Evolutionary conservation across 1,139 yeast genomes (phyloP), one percentile per base, ranked within the genome.

Genomic region (Wickerhamomyces sp.): DNA sequence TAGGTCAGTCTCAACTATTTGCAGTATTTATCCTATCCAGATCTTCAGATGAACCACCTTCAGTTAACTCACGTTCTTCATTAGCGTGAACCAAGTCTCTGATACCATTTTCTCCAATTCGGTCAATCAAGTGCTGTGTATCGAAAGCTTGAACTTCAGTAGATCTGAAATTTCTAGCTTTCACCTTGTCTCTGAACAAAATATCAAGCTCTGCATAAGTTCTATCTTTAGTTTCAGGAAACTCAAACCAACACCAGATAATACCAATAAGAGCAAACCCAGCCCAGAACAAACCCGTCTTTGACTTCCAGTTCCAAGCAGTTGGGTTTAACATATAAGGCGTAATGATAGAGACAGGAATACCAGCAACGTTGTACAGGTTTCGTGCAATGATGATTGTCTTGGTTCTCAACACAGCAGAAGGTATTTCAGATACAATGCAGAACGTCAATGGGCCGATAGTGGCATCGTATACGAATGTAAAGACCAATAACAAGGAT

Each of bases 251-350:
- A 25, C 50, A 40, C 66, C 66, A 68, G 41, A 66, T 57, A 35
- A 66, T 51, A 3, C 66, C 68, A 5, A 65, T 53, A 1, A 47
- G 22, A 4, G 44, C 37, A 19, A 37, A 37, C 3, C 47, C 52
- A 17, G 50, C 47, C 52, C 52, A 48, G 32, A 48, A 41, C 19
- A 45, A 28, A 4, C 50, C 52, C 4, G 49, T 35, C 50, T 65
- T 68, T 23, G 70, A 69, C 32, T 62, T 62, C 66, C 70, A 66
- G 47, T 66, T 61, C 64, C 71, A 67, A 10, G 65, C 62, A n/a
- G 65, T 58, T 10, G 69, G 69, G 45, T 67, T 68, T 49, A 67
- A 52, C 66, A 68, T 64, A 47, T 65, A 67, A 10, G 73, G 73
- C 18, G 61, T 61, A 30, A 66, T 31, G 22, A 48, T 31, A 4